Percentiles rank a stretch among this genome's conserved stretches.
phyloP scores from a whole-genome alignment of 2,329 filamentous ascomycete species.

The Claviceps quebecensis region DNA sequence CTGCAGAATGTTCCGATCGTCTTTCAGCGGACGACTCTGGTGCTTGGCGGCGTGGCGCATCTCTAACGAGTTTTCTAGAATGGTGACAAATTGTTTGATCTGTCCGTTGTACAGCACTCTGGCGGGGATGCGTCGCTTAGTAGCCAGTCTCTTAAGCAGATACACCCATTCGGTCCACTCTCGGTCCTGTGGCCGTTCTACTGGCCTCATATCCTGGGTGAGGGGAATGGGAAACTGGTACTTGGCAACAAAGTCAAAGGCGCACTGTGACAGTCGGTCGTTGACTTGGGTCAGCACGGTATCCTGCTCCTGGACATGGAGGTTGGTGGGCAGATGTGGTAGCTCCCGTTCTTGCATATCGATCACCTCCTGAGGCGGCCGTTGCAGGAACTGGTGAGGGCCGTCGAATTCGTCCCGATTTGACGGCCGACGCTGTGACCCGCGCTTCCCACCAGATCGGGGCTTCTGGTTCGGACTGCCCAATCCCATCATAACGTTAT shows the following conservation, averaged over 20 bases:
- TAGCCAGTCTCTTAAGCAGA: slow-evolving; percentile 70
- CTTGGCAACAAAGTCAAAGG: slow-evolving; percentile 81
- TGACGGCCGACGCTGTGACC: slow-evolving; percentile 53
- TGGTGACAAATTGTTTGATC: slow-evolving; percentile 82
- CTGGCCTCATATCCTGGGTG: slow-evolving; percentile 66
- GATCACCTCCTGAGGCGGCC: slow-evolving; percentile 55
- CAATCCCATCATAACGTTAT: slow-evolving; percentile 31
- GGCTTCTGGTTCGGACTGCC: slow-evolving; percentile 26
- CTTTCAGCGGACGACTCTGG: slow-evolving; percentile 69
- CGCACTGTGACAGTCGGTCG: slow-evolving; percentile 71
- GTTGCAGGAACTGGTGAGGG: slow-evolving; percentile 67
- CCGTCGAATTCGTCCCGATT: slow-evolving; percentile 86
- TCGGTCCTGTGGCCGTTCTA: slow-evolving; percentile 60
- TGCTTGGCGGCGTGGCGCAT: slow-evolving; percentile 78
- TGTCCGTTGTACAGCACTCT: slow-evolving; percentile 77
- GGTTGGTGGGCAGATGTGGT: slow-evolving; percentile 67
- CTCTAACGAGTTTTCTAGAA: slow-evolving; percentile 76
- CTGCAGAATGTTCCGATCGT: slow-evolving; percentile 79
- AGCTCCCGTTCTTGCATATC: slow-evolving; percentile 68
- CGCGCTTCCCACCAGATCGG: slow-evolving; percentile 33
- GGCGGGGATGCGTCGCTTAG: slow-evolving; percentile 72
- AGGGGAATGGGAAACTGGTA: slow-evolving; percentile 83
- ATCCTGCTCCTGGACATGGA: slow-evolving; percentile 75
- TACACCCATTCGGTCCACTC: slow-evolving; percentile 93
- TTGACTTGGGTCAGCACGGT: slow-evolving; percentile 68